Conservation (phyloP, 2,329 filamentous ascomycete species). For the Fusarium dlaminii region DNA sequence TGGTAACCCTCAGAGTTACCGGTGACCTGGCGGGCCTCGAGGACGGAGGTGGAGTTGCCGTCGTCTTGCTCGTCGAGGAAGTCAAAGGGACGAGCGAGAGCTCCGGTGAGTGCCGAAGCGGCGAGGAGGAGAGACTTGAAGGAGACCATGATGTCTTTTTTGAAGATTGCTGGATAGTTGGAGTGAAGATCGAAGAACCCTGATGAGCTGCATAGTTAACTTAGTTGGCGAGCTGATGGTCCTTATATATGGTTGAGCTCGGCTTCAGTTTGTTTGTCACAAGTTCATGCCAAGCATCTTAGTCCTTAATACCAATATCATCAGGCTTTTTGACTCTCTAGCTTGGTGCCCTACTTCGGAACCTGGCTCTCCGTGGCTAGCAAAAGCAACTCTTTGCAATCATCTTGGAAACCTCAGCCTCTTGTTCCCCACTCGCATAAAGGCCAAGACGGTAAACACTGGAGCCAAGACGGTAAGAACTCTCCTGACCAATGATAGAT, state of each 20-base stretch:
- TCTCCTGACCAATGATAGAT: neutral
- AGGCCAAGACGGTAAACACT: neutral
- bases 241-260: neutral
- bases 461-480: neutral
- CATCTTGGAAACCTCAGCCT: neutral
- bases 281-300: neutral
- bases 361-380: neutral
- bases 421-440: neutral
- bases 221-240: neutral
- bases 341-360: neutral
- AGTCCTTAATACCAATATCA: neutral
- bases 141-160: neutral
- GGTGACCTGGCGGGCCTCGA: constrained; percentile 5
- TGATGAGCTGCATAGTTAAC: neutral
- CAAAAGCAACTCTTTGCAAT: neutral
- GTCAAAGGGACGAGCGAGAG: constrained; percentile 15
- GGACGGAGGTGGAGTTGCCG: constrained; percentile 3
- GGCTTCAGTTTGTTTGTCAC: neutral
- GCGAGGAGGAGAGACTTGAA: constrained; percentile 11
- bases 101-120: constrained; percentile 6
- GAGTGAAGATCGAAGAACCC: neutral
- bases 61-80: constrained; percentile 15
- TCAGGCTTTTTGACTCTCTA: neutral
- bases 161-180: fast-evolving
- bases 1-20: constrained; percentile 7